Percentiles rank a stretch among this genome's conserved stretches.
phyloP scores from a whole-genome alignment of 1,284 basidiomycete species.

The Phlebopus sp. region DNA sequence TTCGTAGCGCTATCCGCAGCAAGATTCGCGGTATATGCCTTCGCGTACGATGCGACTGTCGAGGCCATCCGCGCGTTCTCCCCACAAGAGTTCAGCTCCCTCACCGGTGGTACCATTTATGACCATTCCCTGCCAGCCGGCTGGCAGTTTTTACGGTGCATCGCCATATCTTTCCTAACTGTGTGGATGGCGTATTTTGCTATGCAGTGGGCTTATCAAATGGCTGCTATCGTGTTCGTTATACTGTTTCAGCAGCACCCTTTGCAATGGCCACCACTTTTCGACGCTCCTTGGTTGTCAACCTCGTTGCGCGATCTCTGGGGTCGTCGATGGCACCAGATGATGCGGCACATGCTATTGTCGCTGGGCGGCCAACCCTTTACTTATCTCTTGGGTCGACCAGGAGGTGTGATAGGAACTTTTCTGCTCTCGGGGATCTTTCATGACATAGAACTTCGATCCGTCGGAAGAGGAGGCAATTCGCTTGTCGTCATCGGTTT shows the following conservation, averaged over 20 bases:
- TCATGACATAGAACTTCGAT: constrained; percentile 56
- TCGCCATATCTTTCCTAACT: constrained; percentile 38
- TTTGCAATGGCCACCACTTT: constrained; percentile 41
- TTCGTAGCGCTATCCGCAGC: constrained; percentile 12
- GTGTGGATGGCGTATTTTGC: constrained; percentile 45
- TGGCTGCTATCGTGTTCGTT: constrained; percentile 42
- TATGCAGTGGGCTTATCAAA: constrained; percentile 43
- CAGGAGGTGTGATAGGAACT: constrained; percentile 48
- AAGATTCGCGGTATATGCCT: not conserved
- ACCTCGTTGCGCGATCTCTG: constrained; percentile 42
- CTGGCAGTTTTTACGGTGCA: constrained; percentile 41
- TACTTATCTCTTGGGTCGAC: constrained; percentile 40
- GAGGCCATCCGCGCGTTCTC: constrained; percentile 13
- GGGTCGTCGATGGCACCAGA: constrained; percentile 45
- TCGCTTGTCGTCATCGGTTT: constrained; percentile 43
- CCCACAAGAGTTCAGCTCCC: constrained; percentile 18
- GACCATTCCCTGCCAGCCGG: constrained; percentile 40
- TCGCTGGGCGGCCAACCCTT: constrained; percentile 29
- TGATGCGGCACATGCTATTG: constrained; percentile 36
- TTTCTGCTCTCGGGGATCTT: constrained; percentile 57
- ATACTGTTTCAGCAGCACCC: constrained; percentile 32
- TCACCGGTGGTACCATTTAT: constrained; percentile 43
- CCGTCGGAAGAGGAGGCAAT: constrained; percentile 51
- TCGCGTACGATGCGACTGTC: constrained; percentile 18
- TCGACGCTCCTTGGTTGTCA: constrained; percentile 37